phyloP scores from a whole-genome alignment of 768 basidiomycete species.

The Hygrocybe punicea region DNA sequence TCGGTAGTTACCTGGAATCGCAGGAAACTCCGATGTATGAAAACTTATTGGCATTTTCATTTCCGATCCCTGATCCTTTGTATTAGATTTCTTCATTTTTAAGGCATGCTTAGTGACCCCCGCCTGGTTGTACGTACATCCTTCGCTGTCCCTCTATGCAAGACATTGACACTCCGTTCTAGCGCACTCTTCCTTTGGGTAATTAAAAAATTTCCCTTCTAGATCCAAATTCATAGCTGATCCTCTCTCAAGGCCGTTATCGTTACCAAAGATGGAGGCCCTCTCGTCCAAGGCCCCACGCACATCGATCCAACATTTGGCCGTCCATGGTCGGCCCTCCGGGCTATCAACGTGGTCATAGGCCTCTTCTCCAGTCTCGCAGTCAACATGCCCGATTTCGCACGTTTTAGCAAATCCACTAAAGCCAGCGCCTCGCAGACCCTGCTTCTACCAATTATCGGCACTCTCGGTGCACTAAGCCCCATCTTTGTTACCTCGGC shows the following conservation, averaged over 20 bases:
- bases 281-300: conserved; percentile 5
- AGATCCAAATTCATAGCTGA: background rate
- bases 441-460: conserved; percentile 4
- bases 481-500: conserved; percentile 9
- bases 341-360: conserved; percentile 6
- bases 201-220: background rate
- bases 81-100: conserved; percentile 8
- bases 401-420: conserved; percentile 5
- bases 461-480: conserved; percentile 6
- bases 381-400: conserved; percentile 12
- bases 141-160: background rate
- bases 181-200: conserved; percentile 10
- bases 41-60: background rate
- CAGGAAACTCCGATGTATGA: conserved; percentile 9
- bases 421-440: conserved; percentile 5
- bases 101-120: conserved; percentile 6
- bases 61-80: no score
- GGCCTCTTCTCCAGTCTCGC: conserved; percentile 11
- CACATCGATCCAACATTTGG: background rate
- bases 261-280: conserved; percentile 7
- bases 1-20: background rate
- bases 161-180: background rate
- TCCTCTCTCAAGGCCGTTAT: conserved; percentile 4
- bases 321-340: conserved; percentile 3
- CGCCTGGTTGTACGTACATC: conserved; percentile 5